A percentile compares a stretch with the other conserved stretches of the same genome.
Conservation (phyloP, 2,329 filamentous ascomycete genomes). For the Pseudogymnoascus sp. region DNA sequence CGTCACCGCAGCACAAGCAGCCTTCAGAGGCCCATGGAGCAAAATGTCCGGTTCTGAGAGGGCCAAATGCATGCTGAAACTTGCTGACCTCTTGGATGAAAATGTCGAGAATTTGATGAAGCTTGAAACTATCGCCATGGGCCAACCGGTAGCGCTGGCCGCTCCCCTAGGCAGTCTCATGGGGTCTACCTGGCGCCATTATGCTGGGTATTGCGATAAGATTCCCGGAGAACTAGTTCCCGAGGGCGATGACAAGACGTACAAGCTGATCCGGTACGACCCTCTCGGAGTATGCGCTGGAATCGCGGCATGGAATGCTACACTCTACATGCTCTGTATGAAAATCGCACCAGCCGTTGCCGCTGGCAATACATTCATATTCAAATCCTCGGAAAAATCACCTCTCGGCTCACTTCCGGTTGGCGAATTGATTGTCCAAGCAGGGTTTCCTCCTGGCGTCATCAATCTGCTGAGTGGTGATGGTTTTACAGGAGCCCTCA, state of each 20-base stretch:
- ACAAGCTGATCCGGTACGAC: slow-evolving; percentile 53
- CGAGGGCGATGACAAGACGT: slow-evolving; percentile 59
- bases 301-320: slow-evolving; percentile 69
- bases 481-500: slow-evolving; percentile 48
- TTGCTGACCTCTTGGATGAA: slow-evolving; percentile 58
- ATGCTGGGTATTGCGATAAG: slow-evolving; percentile 56
- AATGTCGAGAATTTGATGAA: slow-evolving; percentile 57
- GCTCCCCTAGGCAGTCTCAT: slow-evolving; percentile 46
- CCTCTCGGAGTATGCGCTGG: slow-evolving; percentile 60
- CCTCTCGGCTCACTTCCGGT: slow-evolving; percentile 51
- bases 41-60: slow-evolving; percentile 17
- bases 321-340: slow-evolving; percentile 59
- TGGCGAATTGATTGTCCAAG: slow-evolving; percentile 46
- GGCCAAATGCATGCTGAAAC: slow-evolving; percentile 53
- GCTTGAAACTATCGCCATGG: slow-evolving; percentile 55
- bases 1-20: slow-evolving; percentile 41
- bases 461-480: slow-evolving; percentile 53
- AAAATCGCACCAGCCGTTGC: slow-evolving; percentile 64
- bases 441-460: slow-evolving; percentile 53
- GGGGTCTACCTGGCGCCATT: slow-evolving; percentile 54
- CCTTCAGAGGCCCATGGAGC: slow-evolving; percentile 38
- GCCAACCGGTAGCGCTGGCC: slow-evolving; percentile 48
- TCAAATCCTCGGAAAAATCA: slow-evolving; percentile 67
- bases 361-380: slow-evolving; percentile 68
- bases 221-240: slow-evolving; percentile 46